Conservation (phyloP, 177 flowering plant genomes). For the Viscum album region DNA sequence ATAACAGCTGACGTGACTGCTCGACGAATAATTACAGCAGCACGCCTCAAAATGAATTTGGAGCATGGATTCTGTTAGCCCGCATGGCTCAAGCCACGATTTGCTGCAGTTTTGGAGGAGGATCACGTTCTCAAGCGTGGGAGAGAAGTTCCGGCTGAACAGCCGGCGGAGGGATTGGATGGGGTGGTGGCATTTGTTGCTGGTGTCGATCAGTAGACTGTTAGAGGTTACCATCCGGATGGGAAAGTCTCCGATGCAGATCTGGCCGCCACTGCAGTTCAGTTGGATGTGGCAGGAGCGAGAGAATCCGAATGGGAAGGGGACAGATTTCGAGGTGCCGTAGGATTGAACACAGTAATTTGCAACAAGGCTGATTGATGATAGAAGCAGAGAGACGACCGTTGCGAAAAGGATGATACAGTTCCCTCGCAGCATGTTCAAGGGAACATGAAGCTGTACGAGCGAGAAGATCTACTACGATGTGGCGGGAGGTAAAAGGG, state of each 20-base stretch:
- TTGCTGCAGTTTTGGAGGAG: constrained; percentile 29
- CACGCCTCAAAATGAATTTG: constrained; percentile 22
- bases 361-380: constrained; percentile 3
- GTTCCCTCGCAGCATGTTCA: not conserved
- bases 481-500: too few relatives aligned
- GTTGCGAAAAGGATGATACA: constrained; percentile 6
- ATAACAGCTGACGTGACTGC: constrained; percentile 25
- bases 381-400: constrained; percentile 11
- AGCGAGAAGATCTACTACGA: too few relatives aligned
- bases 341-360: constrained; percentile 21
- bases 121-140: constrained; percentile 37
- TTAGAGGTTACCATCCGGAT: constrained; percentile 28
- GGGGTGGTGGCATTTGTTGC: constrained; percentile 44
- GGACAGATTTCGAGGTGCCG: constrained; percentile 21
- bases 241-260: constrained; percentile 27
- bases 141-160: constrained; percentile 37
- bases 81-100: constrained; percentile 10
- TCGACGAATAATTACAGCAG: constrained; percentile 15
- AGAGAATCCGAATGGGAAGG: constrained; percentile 69
- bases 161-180: constrained; percentile 19
- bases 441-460: not conserved
- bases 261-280: constrained; percentile 28
- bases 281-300: constrained; percentile 40
- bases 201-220: constrained; percentile 28
- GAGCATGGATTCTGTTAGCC: constrained; percentile 21